A percentile compares a stretch with the other conserved stretches of the same genome.
These are phyloP conservation scores for Bryoerythrophyllum caledonicum DNA, from an alignment of 225 moss, liverwort and hornwort genomes.

Conservation along the genomic window DNA sequence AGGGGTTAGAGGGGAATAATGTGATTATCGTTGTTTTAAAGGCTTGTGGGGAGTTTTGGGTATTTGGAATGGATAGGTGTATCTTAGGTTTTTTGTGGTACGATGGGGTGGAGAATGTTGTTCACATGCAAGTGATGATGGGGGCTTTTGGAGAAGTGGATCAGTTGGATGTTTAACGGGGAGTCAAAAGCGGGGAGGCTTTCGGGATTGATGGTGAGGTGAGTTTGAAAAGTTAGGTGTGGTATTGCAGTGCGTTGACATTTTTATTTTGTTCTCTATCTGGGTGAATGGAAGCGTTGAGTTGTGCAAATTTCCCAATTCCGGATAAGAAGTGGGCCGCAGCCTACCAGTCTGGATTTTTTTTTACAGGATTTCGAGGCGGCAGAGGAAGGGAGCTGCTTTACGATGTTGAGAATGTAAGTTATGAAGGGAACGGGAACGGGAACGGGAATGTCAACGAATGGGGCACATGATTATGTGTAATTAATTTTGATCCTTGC, in stretches of 20 bases:
- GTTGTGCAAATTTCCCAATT: not conserved
- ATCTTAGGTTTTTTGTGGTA: not conserved
- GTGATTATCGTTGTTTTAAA: not conserved
- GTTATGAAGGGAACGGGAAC: too few relatives aligned
- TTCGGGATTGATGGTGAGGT: not conserved
- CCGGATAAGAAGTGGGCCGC: constrained; percentile 1
- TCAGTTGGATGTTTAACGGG: not conserved
- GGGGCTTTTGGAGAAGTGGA: not conserved
- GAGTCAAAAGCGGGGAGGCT: not conserved
- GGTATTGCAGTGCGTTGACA: too few relatives aligned
- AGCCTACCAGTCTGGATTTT: not conserved
- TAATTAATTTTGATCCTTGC: not conserved
- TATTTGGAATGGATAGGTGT: not conserved
- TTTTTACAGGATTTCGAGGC: not conserved
- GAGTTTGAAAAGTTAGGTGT: not conserved
- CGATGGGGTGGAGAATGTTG: not conserved
- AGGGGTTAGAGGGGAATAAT: too few relatives aligned
- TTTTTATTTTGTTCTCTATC: not conserved
- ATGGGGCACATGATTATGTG: too few relatives aligned
- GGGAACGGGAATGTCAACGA: constrained; percentile 1
- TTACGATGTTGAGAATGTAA: not conserved
- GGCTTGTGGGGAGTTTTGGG: not conserved
- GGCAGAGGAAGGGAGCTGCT: not conserved
- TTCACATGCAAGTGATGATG: not conserved
- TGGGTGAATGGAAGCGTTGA: not conserved